Evolutionary conservation across 257 asterid species (phyloP), one percentile per base, ranked within the genome.

Genomic region (Solanum gandarillasii): DNA sequence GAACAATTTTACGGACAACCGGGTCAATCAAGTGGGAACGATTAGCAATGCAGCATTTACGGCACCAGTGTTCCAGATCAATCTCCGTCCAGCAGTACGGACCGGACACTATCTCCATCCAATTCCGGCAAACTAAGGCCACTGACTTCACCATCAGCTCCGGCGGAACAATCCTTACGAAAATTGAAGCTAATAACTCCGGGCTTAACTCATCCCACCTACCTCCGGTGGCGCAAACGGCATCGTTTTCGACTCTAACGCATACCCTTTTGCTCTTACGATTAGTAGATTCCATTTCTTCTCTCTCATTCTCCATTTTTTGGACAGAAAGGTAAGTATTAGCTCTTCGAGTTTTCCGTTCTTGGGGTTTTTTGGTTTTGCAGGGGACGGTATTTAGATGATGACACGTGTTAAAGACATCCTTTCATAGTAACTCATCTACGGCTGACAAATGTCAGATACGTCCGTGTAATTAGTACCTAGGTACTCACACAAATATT

Each of bases 11-110:
- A 27, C 90, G 67, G 10, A 88, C 86, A 1, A 62, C 73, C 21
- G 86, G 58, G 31, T 88, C 90, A 60, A 88, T 88, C 12, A 41
- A 34, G 41, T 60, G 41, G 21, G 84, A 14, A n/a, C 72, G 41
- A 5, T 62, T 20, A 25, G 78, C 34, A 9, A 10, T 32, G 72
- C 87, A 86, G 72, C 70, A 83, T 29, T n/a, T 27, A 83, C 87
- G 88, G 84, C 88, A 84, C 90, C 90, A 84, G 29, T 46, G 6
- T 29, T 84, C 90, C 39, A 88, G 72, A 81, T 89, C 83, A 39
- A 89, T 89, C 20, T 87, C 88, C 83, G 35, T 62, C 91, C 91
- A 89, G 31, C 88, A 89, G 81, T 83, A 41, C 3, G 86, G 91
- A 6, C 87, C 88, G 1, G 84, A 74, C 36, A 89, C 89, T 7